Base-by-base conservation (phyloP, 129 eudicot species). In the Lactuca sativa region DNA sequence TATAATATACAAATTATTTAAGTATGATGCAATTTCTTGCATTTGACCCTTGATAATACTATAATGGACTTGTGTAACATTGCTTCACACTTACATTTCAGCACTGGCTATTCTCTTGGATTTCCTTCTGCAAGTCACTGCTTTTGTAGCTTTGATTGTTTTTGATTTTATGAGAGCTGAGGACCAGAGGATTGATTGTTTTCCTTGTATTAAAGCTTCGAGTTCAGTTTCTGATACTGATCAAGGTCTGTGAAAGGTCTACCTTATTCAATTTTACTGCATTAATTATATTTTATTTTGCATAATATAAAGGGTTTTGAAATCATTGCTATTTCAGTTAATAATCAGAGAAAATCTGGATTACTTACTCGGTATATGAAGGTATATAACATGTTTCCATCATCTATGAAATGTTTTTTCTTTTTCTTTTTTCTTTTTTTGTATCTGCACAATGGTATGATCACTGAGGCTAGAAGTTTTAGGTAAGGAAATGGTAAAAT, bases 41-140 rank as follows among this genome's bases (percentile, higher is more conserved):
- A 8, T 43, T 8, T 43, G 9, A 9, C 49, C 13, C 13, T 9
- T 1, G 0, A 2, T 44, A 44, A 44, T 44, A 44, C 2, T 44
- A 13, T 9, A 2, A 44, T 5, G 6, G 13, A 10, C 64, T 40
- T 75, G 72, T 64, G 49, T 44, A 66, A 77, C 62, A 52, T 66
- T 18, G 43, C 9, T 69, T 60, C 36, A 12, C 63, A 49, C 40
- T 21, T 72, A 17, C 18, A 76, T 62, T 74, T 80, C 97, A 95
- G 99, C 99, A 30, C 66, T 95, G 85, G 99, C 99, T 78, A 93
- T 95, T 73, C 85, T 95, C 13, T 81, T 95, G 89, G 99, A 95
- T 82, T 95, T 95, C 70, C 96, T 95, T 74, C 90, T 95, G 80
- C 99, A 95, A 88, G 84, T 95, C 69, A 95, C 99, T 74, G 97